Percentiles rank a stretch among this genome's conserved stretches.
Evolutionary conservation across 371 early-diverging fungal genomes (phyloP).

Genomic region (Apophysomyces sp.): DNA sequence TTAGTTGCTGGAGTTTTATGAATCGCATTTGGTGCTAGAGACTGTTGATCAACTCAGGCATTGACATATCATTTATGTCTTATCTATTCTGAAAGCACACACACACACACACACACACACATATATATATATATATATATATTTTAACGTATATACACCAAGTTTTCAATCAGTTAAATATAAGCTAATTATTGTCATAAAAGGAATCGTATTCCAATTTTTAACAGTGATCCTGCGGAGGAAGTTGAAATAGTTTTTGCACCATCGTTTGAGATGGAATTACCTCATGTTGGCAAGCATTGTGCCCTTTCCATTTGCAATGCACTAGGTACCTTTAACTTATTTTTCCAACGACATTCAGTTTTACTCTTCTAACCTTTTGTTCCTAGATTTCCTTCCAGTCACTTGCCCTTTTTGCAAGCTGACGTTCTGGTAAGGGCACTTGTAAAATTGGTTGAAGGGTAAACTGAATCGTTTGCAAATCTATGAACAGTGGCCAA

Average conservation of each 20-base stretch:
- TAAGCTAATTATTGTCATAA: too few species aligned
- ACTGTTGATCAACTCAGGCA: neutral
- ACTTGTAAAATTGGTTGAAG: neutral
- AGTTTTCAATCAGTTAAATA: too few species aligned
- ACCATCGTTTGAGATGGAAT: slow-evolving; percentile 26
- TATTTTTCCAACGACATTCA: too few species aligned
- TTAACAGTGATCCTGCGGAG: too few species aligned
- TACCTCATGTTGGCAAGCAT: slow-evolving; percentile 34
- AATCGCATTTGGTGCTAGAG: neutral
- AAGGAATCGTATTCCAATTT: too few species aligned
- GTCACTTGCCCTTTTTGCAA: slow-evolving; percentile 31
- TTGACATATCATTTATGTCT: too few species aligned
- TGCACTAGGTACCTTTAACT: slow-evolving; percentile 19
- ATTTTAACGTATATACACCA: too few species aligned
- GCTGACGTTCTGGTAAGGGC: slow-evolving; percentile 15
- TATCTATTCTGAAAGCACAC: too few species aligned
- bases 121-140: too few species aligned
- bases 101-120: too few species aligned
- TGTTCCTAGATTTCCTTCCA: slow-evolving; percentile 29
- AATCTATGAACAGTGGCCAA: slow-evolving; percentile 20
- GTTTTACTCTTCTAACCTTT: neutral
- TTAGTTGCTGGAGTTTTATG: neutral
- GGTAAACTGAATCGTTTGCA: neutral
- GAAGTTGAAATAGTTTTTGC: too few species aligned
- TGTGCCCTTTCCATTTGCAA: slow-evolving; percentile 24